These are phyloP conservation scores for Hymenoscyphus occultus DNA, from an alignment of 2,329 filamentous ascomycete genomes.

Conservation along the genomic window DNA sequence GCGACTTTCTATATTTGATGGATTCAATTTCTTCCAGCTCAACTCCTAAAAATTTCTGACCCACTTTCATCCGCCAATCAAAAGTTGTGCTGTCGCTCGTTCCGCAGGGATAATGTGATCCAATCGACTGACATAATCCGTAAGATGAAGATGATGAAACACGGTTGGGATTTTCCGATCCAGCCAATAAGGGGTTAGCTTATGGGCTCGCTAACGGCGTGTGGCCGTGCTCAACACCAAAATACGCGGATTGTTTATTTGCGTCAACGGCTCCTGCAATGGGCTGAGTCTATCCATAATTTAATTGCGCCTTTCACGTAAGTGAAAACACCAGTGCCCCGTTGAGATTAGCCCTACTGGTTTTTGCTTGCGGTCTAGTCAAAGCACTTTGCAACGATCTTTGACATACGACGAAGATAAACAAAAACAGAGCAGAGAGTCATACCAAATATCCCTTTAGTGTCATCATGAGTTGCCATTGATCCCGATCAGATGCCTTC, in stretches of 20 bases:
- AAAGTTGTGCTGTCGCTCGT: background rate
- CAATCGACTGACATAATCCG: background rate
- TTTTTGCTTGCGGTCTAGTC: background rate
- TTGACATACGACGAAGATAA: background rate
- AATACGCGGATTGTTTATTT: background rate
- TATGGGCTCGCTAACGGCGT: background rate
- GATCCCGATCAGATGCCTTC: background rate
- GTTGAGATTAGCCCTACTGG: background rate
- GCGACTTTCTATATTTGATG: background rate
- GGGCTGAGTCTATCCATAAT: background rate
- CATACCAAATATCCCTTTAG: background rate
- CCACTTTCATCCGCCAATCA: background rate
- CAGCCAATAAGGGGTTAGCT: background rate
- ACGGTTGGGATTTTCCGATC: background rate
- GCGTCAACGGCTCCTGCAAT: background rate
- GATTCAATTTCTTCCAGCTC: background rate
- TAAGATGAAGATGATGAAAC: conserved; percentile 3
- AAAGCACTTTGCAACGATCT: background rate
- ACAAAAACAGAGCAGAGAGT: background rate
- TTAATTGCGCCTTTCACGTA: conserved; percentile 2
- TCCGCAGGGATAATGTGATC: background rate
- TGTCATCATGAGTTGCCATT: background rate
- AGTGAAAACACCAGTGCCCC: background rate
- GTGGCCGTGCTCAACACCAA: background rate
- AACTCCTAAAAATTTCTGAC: background rate